Conservation (phyloP, 1,139 yeast genomes). For the Geotrichum histeridarum region DNA sequence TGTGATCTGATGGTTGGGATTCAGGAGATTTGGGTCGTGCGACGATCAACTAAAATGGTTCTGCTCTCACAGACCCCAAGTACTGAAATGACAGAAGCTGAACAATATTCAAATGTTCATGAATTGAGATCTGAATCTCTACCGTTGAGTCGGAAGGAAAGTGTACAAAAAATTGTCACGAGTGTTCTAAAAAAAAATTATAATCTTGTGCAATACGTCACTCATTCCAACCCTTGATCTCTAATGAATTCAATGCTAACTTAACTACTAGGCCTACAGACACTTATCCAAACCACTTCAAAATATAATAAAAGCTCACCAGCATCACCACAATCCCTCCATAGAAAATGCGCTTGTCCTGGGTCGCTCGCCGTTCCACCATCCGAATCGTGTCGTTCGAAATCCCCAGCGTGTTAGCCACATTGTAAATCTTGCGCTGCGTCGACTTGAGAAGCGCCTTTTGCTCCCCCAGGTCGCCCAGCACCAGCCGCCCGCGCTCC, state of each 20-base stretch:
- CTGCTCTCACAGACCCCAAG: too few species aligned
- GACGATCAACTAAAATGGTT: too few species aligned
- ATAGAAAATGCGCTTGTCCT: constrained; percentile 86
- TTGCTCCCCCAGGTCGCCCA: constrained; percentile 83
- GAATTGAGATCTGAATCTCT: too few species aligned
- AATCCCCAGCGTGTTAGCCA: constrained; percentile 78
- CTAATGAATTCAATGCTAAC: background rate
- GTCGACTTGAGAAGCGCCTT: constrained; percentile 63
- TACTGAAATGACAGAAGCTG: too few species aligned
- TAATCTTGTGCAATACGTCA: background rate
- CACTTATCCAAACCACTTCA: constrained; percentile 54
- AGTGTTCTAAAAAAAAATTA: background rate
- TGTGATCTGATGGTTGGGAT: too few species aligned
- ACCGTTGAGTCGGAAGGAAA: background rate
- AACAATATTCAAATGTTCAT: too few species aligned
- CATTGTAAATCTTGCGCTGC: constrained; percentile 59
- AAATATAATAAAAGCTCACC: constrained; percentile 62
- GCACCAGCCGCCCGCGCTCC: constrained; percentile 82
- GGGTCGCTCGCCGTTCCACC: constrained; percentile 78
- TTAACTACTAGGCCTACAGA: too few species aligned
- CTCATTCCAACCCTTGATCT: background rate
- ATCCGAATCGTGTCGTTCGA: constrained; percentile 78
- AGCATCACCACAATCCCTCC: constrained; percentile 62
- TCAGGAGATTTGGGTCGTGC: too few species aligned
- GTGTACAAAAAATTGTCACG: background rate